phyloP scores from a whole-genome alignment of 805 yeast genomes.

The Kluyveromyces wickerhamii region DNA sequence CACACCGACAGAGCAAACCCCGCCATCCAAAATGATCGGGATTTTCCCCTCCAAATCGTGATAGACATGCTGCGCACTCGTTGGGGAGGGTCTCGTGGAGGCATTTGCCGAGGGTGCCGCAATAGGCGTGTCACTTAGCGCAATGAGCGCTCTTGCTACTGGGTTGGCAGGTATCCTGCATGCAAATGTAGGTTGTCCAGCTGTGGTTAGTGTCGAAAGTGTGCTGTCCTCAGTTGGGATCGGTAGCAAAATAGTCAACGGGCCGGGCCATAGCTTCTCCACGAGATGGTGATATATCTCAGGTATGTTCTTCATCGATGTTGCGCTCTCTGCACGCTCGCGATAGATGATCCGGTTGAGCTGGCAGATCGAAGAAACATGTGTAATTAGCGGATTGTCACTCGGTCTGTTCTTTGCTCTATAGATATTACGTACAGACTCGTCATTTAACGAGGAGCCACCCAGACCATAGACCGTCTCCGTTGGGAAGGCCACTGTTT shows the following conservation, averaged over 20 bases:
- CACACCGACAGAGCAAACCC: constrained; percentile 78
- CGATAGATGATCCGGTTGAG: constrained; percentile 52
- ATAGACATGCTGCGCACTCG: constrained; percentile 76
- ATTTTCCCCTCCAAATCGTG: constrained; percentile 73
- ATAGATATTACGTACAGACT: constrained; percentile 69
- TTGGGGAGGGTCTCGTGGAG: constrained; percentile 91
- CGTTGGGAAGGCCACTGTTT: constrained; percentile 88
- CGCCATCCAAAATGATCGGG: constrained; percentile 87
- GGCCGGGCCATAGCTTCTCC: constrained; percentile 89
- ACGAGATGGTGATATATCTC: constrained; percentile 56
- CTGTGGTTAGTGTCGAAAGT: constrained; percentile 72
- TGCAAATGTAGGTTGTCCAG: constrained; percentile 84
- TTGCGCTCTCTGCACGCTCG: constrained; percentile 7
- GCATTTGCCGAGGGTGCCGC: constrained; percentile 99
- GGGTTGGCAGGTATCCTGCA: constrained; percentile 84
- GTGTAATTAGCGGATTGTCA: constrained; percentile 91
- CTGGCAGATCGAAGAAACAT: constrained; percentile 72
- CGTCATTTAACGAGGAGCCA: constrained; percentile 71
- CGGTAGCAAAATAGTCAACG: constrained; percentile 80
- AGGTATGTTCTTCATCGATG: constrained; percentile 47
- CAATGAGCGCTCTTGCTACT: constrained; percentile 84
- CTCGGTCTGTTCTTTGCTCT: constrained; percentile 89
- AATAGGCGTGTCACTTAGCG: constrained; percentile 74
- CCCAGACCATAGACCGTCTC: constrained; percentile 97
- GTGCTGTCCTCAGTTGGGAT: constrained; percentile 36